These are phyloP conservation scores for Hansfordia pulvinata DNA, from an alignment of 2,329 filamentous ascomycete genomes.

Conservation along the genomic window DNA sequence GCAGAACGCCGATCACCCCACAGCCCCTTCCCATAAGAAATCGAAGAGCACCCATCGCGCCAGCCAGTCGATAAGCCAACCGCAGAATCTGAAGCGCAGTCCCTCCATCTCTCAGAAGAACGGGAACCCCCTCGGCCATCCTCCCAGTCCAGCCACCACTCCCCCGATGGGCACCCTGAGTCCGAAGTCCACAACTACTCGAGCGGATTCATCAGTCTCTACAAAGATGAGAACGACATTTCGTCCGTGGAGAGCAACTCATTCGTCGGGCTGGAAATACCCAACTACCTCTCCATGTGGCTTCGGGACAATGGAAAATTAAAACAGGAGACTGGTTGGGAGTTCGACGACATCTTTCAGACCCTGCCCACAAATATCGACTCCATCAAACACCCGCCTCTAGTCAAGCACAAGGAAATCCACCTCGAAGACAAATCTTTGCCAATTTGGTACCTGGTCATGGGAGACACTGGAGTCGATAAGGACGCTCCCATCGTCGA, in stretches of 20 bases:
- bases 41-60: slow-evolving; percentile 70
- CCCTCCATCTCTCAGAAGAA: slow-evolving; percentile 51
- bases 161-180: slow-evolving; percentile 48
- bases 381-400: slow-evolving; percentile 25
- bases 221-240: slow-evolving; percentile 44
- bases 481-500: slow-evolving; percentile 50
- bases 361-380: slow-evolving; percentile 28
- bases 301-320: slow-evolving; percentile 60
- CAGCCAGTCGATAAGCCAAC: slow-evolving; percentile 62
- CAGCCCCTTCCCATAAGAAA: slow-evolving; percentile 56
- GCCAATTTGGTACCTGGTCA: slow-evolving; percentile 51
- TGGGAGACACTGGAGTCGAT: slow-evolving; percentile 33
- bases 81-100: slow-evolving; percentile 50
- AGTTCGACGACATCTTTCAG: slow-evolving; percentile 56
- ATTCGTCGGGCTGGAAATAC: slow-evolving; percentile 62
- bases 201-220: slow-evolving; percentile 60
- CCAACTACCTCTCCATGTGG: slow-evolving; percentile 66
- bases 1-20: slow-evolving; percentile 28
- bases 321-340: slow-evolving; percentile 51
- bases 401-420: slow-evolving; percentile 38
- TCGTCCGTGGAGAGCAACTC: slow-evolving; percentile 58
- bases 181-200: slow-evolving; percentile 58
- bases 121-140: slow-evolving; percentile 40
- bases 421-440: slow-evolving; percentile 38
- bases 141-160: slow-evolving; percentile 65